Percentiles rank a stretch among this genome's conserved stretches.
These are phyloP conservation scores for Exophiala oligosperma DNA, from an alignment of 2,329 filamentous ascomycete genomes.

Conservation along the genomic window DNA sequence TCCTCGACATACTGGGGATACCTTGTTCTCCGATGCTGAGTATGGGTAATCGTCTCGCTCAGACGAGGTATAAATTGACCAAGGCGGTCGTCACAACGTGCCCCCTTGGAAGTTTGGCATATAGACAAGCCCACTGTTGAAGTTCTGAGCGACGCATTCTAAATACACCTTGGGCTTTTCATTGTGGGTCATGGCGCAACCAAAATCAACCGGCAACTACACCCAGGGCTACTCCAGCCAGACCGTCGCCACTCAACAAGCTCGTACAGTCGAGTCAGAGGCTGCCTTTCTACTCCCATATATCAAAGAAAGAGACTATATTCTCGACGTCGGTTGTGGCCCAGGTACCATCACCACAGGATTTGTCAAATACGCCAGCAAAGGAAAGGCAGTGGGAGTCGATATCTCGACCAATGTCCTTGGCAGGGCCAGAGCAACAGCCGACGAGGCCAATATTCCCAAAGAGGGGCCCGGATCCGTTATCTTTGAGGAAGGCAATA, in stretches of 20 bases:
- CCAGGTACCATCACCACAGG: slow-evolving; percentile 52
- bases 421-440: slow-evolving; percentile 31
- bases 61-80: too few species aligned
- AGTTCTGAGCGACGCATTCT: too few species aligned
- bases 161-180: too few species aligned
- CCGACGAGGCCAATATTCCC: slow-evolving; percentile 18
- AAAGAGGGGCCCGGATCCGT: slow-evolving; percentile 26
- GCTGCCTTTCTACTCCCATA: slow-evolving; percentile 47
- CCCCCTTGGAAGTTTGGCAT: too few species aligned
- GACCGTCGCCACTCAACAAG: slow-evolving; percentile 40
- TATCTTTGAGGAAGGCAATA: slow-evolving; percentile 37
- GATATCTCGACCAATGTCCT: slow-evolving; percentile 39
- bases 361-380: slow-evolving; percentile 41
- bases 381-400: slow-evolving; percentile 44
- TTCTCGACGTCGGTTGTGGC: slow-evolving; percentile 53
- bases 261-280: slow-evolving; percentile 46
- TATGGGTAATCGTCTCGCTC: too few species aligned
- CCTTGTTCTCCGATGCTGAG: too few species aligned
- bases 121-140: too few species aligned
- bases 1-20: too few species aligned
- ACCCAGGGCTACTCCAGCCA: slow-evolving; percentile 41
- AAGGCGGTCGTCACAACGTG: too few species aligned
- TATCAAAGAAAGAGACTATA: slow-evolving; percentile 39
- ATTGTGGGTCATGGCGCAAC: slow-evolving; percentile 9
- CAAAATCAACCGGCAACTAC: slow-evolving; percentile 16